These are phyloP conservation scores for Sequoiadendron giganteum DNA, from an alignment of 75 land plant genomes.

Conservation along the genomic window DNA sequence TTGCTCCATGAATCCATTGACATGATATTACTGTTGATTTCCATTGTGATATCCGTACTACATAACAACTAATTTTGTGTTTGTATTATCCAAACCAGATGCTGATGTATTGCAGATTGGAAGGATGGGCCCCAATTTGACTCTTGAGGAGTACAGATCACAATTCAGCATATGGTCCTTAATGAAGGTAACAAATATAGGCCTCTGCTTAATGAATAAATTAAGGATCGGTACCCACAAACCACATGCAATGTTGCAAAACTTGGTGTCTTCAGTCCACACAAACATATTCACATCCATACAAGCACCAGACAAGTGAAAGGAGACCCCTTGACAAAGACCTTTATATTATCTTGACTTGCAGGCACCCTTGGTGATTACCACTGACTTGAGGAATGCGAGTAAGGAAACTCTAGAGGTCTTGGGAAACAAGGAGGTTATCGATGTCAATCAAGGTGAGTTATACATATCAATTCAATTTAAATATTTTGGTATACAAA, in stretches of 20 bases:
- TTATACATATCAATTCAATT: not conserved
- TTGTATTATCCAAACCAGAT: conserved; percentile 43
- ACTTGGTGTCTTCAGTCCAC: not conserved
- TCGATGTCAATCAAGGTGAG: conserved; percentile 87
- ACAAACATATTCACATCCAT: not conserved
- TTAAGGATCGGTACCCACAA: not conserved
- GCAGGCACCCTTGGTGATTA: conserved; percentile 89
- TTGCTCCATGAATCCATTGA: not conserved
- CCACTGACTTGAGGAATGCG: conserved; percentile 77
- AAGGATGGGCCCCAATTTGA: conserved; percentile 67
- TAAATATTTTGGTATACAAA: not conserved
- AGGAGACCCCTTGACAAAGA: not conserved
- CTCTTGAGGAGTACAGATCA: conserved; percentile 63
- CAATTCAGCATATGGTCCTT: conserved; percentile 93
- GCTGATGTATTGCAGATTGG: conserved; percentile 94
- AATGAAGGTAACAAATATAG: conserved; percentile 50
- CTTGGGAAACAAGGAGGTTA: conserved; percentile 74
- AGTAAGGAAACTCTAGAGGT: conserved; percentile 46
- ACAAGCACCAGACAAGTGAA: not conserved
- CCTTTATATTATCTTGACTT: not conserved
- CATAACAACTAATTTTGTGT: not conserved
- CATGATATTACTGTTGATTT: not conserved
- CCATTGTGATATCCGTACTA: not conserved
- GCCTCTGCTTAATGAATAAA: not conserved
- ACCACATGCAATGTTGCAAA: not conserved